A percentile compares a stretch with the other conserved stretches of the same genome.
These are phyloP conservation scores for Sclerotinia spermophila DNA, from an alignment of 2,329 filamentous ascomycete genomes.

Conservation along the genomic window DNA sequence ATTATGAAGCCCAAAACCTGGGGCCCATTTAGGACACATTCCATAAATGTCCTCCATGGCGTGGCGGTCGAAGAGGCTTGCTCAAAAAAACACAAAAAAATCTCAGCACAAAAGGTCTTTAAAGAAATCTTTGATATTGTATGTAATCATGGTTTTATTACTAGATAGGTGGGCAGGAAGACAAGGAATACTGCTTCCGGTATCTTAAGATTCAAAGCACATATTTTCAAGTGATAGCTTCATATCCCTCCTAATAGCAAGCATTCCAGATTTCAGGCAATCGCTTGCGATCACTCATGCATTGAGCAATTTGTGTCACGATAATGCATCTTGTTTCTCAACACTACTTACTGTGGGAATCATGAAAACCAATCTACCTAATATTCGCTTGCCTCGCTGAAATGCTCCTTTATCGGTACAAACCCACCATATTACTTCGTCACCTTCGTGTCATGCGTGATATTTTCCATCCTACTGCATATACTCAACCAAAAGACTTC, in stretches of 20 bases:
- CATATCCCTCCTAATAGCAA: neutral
- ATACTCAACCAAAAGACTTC: slow-evolving; percentile 46
- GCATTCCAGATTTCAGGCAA: neutral
- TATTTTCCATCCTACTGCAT: slow-evolving; percentile 37
- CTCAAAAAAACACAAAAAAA: neutral
- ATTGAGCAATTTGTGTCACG: neutral
- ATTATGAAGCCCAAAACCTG: neutral
- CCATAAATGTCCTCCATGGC: neutral
- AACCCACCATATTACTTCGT: slow-evolving; percentile 15
- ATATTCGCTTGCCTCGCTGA: slow-evolving; percentile 17
- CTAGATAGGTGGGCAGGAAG: neutral
- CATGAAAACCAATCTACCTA: slow-evolving; percentile 16
- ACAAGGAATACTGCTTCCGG: neutral
- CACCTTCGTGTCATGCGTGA: slow-evolving; percentile 6
- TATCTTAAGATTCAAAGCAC: neutral
- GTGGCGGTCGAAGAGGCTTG: neutral
- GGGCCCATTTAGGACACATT: neutral
- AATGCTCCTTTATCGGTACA: slow-evolving; percentile 18
- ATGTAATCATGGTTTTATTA: neutral
- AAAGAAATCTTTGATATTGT: neutral
- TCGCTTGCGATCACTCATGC: neutral
- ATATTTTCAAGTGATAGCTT: slow-evolving; percentile 3
- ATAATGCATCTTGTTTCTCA: slow-evolving; percentile 7
- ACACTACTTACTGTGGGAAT: slow-evolving; percentile 19
- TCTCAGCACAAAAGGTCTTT: neutral